Conservation (phyloP, 768 basidiomycete genomes). For the Tubosaeta sp. region DNA sequence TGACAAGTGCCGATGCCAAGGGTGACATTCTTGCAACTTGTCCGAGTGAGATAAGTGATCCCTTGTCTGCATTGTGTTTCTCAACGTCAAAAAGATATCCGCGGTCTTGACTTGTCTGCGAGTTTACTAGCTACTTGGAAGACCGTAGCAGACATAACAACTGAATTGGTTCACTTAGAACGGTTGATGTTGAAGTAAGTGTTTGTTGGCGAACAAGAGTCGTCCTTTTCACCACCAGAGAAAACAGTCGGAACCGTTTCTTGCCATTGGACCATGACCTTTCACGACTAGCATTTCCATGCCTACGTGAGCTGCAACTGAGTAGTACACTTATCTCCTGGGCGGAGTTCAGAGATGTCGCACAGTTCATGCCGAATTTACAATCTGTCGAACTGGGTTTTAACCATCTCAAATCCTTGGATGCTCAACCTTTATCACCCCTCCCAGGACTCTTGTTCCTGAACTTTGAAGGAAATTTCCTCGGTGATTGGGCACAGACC, state of each 20-base stretch:
- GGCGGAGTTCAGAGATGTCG: slow-evolving; percentile 55
- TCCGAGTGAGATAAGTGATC: slow-evolving; percentile 51
- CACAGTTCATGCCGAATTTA: slow-evolving; percentile 50
- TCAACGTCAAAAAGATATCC: slow-evolving; percentile 49
- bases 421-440: slow-evolving; percentile 6
- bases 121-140: slow-evolving; percentile 75
- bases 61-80: slow-evolving; percentile 6
- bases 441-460: slow-evolving; percentile 41
- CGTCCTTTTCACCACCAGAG: slow-evolving; percentile 15
- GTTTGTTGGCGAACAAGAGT: slow-evolving; percentile 9
- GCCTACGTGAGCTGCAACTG: slow-evolving; percentile 63
- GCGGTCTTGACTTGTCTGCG: slow-evolving; percentile 76
- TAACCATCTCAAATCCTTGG: slow-evolving; percentile 49
- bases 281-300: slow-evolving; percentile 42
- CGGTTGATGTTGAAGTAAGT: slow-evolving; percentile 77
- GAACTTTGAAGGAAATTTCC: slow-evolving; percentile 69
- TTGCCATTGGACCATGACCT: slow-evolving; percentile 32
- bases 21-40: slow-evolving; percentile 56
- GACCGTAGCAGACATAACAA: slow-evolving; percentile 55
- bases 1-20: slow-evolving; percentile 48
- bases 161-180: slow-evolving; percentile 57
- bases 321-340: slow-evolving; percentile 72
- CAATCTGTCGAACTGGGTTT: slow-evolving; percentile 64
- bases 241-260: slow-evolving; percentile 65
- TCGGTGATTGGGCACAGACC: slow-evolving; percentile 52